Evolutionary conservation across 2,329 filamentous ascomycete species (phyloP).

Genomic region (Ophiosphaerella herpotricha): DNA sequence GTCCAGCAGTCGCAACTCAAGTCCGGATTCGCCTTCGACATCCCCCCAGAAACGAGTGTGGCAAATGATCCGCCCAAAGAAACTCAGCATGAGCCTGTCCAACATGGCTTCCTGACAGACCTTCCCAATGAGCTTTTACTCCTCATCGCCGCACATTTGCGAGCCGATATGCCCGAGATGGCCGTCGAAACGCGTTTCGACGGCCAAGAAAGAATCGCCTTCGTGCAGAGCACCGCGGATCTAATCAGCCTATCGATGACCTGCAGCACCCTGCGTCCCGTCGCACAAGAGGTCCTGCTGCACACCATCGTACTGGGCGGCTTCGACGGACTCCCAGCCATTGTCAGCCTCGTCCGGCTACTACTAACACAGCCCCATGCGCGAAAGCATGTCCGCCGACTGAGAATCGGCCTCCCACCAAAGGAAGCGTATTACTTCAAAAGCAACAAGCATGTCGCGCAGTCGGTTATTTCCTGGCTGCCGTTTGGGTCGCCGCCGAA

Average conservation of each 20-base stretch:
- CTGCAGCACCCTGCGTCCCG: slow-evolving; percentile 3
- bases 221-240: not conserved
- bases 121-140: slow-evolving; percentile 1
- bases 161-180: not conserved
- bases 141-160: slow-evolving; percentile 2
- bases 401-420: slow-evolving; percentile 2
- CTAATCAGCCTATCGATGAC: slow-evolving; percentile 1
- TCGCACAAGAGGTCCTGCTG: slow-evolving; percentile 9
- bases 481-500: not conserved
- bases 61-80: too few species aligned
- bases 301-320: slow-evolving; percentile 10
- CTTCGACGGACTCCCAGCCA: slow-evolving; percentile 1
- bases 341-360: slow-evolving; percentile 2
- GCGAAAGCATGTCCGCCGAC: not conserved
- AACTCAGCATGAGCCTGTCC: too few species aligned
- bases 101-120: not conserved
- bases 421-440: not conserved
- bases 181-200: slow-evolving; percentile 2
- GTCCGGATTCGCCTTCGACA: too few species aligned
- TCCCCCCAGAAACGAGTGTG: too few species aligned
- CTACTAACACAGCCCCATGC: not conserved
- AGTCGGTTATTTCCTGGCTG: not conserved
- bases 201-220: slow-evolving; percentile 1
- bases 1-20: too few species aligned
- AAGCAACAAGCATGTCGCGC: not conserved